Percentiles rank a stretch among this genome's conserved stretches.
phyloP scores from a whole-genome alignment of 345 rosid species.

The Capsella bursapastoris region DNA sequence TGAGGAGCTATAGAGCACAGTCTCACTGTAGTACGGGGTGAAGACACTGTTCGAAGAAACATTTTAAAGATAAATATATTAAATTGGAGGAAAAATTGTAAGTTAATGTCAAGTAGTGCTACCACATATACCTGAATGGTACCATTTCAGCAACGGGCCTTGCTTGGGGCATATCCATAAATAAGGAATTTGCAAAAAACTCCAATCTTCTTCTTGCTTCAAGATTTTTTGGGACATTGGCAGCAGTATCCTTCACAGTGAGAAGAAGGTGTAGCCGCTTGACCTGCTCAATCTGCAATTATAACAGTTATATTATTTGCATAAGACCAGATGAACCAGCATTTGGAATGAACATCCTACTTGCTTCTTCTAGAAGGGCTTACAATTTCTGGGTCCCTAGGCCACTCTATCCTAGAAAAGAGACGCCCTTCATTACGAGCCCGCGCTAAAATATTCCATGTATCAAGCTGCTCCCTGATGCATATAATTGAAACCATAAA shows the following conservation, averaged over 20 bases:
- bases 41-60: slow-evolving; percentile 69
- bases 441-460: slow-evolving; percentile 88
- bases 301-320: slow-evolving; percentile 33
- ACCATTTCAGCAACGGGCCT: slow-evolving; percentile 87
- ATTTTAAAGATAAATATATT: neutral
- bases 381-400: slow-evolving; percentile 93
- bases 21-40: slow-evolving; percentile 99
- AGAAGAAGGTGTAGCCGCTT: slow-evolving; percentile 96
- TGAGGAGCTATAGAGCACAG: slow-evolving; percentile 90
- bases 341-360: slow-evolving; percentile 18
- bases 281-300: slow-evolving; percentile 83
- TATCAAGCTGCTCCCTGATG: slow-evolving; percentile 92
- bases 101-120: slow-evolving; percentile 16
- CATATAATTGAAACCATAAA: slow-evolving; percentile 31
- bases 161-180: slow-evolving; percentile 95
- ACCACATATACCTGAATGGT: slow-evolving; percentile 68
- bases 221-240: slow-evolving; percentile 94
- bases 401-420: slow-evolving; percentile 89
- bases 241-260: slow-evolving; percentile 91
- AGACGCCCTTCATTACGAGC: slow-evolving; percentile 89
- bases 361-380: slow-evolving; percentile 30
- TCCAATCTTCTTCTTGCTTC: slow-evolving; percentile 98
- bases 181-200: slow-evolving; percentile 87
- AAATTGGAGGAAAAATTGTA: slow-evolving; percentile 5
- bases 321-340: slow-evolving; percentile 34